Percentiles rank a stretch among this genome's conserved stretches.
These are phyloP conservation scores for Seiridium unicorne DNA, from an alignment of 2,329 filamentous ascomycete species.

Conservation along the genomic window DNA sequence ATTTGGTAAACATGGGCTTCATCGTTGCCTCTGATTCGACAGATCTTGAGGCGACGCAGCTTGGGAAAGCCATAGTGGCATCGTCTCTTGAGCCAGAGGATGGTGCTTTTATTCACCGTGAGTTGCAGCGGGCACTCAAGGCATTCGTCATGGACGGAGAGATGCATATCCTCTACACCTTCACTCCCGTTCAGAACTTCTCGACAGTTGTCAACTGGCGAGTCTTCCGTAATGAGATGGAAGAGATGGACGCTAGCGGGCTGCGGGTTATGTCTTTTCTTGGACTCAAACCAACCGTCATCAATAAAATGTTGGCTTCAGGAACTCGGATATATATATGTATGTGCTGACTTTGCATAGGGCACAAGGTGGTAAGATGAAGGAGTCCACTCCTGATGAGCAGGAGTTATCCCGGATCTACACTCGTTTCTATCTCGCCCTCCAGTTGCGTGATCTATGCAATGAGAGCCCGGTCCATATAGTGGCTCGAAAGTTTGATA, in stretches of 20 bases:
- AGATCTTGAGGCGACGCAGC: constrained; percentile 58
- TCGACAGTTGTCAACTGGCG: constrained; percentile 65
- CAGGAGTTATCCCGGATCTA: constrained; percentile 63
- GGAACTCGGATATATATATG: too few species aligned
- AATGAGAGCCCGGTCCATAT: constrained; percentile 71
- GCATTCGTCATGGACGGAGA: constrained; percentile 81
- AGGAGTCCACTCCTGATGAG: constrained; percentile 60
- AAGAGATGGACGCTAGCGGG: constrained; percentile 68
- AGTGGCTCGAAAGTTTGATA: constrained; percentile 69
- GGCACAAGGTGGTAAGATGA: constrained; percentile 64
- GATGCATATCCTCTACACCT: constrained; percentile 76
- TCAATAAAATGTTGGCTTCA: constrained; percentile 55
- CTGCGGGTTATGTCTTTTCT: constrained; percentile 66
- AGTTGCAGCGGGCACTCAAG: constrained; percentile 64
- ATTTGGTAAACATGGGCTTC: constrained; percentile 55
- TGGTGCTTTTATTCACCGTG: constrained; percentile 69
- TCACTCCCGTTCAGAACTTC: constrained; percentile 67
- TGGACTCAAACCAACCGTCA: constrained; percentile 64
- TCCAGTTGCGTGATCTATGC: constrained; percentile 76
- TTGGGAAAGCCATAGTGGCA: constrained; percentile 70
- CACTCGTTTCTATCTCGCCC: constrained; percentile 69
- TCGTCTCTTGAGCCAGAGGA: constrained; percentile 74
- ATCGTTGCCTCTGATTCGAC: constrained; percentile 48
- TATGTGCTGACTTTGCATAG: constrained; percentile 34
- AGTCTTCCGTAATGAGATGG: constrained; percentile 69